Conservation (phyloP, 768 basidiomycete genomes). For the Melanogaster broomeanus region DNA sequence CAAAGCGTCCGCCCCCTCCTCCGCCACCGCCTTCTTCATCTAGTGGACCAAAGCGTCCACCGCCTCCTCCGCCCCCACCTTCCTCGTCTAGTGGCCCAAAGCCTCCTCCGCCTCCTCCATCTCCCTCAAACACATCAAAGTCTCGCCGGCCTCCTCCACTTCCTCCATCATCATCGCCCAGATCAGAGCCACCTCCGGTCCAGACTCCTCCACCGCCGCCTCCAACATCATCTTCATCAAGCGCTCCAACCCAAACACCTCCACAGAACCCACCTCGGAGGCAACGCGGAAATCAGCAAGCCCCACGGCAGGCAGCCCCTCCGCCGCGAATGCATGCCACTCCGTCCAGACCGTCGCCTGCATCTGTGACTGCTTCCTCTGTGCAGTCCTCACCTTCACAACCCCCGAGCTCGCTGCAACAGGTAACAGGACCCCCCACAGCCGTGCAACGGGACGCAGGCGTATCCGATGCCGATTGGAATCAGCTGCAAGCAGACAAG, state of each 20-base stretch:
- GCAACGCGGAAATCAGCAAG: background rate
- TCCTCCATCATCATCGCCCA: background rate
- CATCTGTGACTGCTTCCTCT: background rate
- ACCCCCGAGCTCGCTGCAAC: conserved; percentile 3
- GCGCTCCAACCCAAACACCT: conserved; percentile 17
- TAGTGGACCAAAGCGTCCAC: conserved; percentile 8
- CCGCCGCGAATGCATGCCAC: conserved; percentile 2
- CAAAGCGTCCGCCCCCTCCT: conserved; percentile 18
- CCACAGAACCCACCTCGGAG: conserved; percentile 1
- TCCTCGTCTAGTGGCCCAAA: background rate
- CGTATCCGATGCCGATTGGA: conserved; percentile 54
- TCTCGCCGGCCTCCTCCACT: background rate
- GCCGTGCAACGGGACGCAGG: conserved; percentile 45
- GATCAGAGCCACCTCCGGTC: too few species aligned
- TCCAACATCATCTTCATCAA: background rate
- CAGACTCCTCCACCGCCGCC: background rate
- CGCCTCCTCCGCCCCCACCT: conserved; percentile 21
- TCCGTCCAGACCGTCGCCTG: background rate
- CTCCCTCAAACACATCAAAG: too few species aligned
- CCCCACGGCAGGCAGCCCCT: background rate
- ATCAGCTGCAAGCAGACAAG: conserved; percentile 43
- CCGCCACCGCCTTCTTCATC: conserved; percentile 12
- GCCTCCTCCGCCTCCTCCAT: conserved; percentile 21
- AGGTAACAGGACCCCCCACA: background rate
- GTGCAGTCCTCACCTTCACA: background rate